Conservation (phyloP, 495 filamentous ascomycete species). For the Aspergillus carlsbadensis region DNA sequence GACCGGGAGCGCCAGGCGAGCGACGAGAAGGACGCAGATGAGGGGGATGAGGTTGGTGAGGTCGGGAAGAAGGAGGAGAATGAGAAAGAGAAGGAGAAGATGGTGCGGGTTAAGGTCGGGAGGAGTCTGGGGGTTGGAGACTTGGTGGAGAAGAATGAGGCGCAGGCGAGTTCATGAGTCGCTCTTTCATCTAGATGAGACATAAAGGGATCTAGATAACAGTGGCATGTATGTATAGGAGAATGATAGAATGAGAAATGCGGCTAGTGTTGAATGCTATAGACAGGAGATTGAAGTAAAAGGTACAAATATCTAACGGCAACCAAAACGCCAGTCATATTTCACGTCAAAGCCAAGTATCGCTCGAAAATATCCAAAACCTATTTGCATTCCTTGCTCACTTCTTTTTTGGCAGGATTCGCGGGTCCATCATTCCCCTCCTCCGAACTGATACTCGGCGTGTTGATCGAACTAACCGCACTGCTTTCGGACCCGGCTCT, state of each 20-base stretch:
- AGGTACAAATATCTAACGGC: not conserved
- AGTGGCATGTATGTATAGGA: not conserved
- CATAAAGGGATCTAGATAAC: not conserved
- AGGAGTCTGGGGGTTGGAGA: slow-evolving; percentile 78
- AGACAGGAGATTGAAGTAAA: not conserved
- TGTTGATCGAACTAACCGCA: slow-evolving; percentile 23
- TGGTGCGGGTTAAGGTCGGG: slow-evolving; percentile 75
- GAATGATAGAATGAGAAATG: not conserved
- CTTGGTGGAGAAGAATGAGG: slow-evolving; percentile 77
- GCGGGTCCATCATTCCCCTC: slow-evolving; percentile 9
- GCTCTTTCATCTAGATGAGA: not conserved
- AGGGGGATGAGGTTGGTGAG: slow-evolving; percentile 56
- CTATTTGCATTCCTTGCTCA: slow-evolving; percentile 8
- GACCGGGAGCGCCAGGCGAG: slow-evolving; percentile 41
- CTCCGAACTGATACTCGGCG: slow-evolving; percentile 24
- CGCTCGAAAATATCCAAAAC: not conserved
- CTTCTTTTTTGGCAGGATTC: not conserved
- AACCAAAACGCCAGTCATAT: not conserved
- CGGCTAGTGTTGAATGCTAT: not conserved
- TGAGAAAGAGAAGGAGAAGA: slow-evolving; percentile 42
- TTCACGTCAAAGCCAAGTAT: slow-evolving; percentile 7
- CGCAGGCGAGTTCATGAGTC: slow-evolving; percentile 11
- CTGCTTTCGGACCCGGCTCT: slow-evolving; percentile 21
- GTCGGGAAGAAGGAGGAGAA: slow-evolving; percentile 48
- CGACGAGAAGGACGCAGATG: slow-evolving; percentile 41